Conservation (phyloP, 805 yeast species). For the Candida stauntonica region DNA sequence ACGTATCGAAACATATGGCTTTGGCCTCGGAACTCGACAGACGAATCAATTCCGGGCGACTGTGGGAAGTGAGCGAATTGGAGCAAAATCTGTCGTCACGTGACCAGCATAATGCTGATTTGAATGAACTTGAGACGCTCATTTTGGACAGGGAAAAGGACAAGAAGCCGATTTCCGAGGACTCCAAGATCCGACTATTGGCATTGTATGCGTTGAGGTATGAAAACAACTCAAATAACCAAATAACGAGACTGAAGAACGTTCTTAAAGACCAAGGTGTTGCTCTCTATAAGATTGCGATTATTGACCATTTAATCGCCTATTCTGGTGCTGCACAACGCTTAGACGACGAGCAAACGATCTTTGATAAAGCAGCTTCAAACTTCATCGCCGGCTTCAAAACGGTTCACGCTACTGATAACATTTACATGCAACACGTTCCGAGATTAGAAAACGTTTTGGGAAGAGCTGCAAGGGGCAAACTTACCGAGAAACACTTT, state of each 20-base stretch:
- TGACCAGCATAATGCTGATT: constrained; percentile 53
- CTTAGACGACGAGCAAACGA: constrained; percentile 30
- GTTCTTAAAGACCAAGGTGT: constrained; percentile 35
- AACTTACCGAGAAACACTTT: constrained; percentile 32
- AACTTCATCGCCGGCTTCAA: constrained; percentile 32
- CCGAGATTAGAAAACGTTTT: constrained; percentile 57
- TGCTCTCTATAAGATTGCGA: constrained; percentile 19
- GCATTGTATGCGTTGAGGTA: constrained; percentile 72
- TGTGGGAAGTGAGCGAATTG: constrained; percentile 85
- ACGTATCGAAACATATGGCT: constrained; percentile 89
- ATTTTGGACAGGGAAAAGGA: constrained; percentile 37
- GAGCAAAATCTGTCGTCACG: constrained; percentile 81
- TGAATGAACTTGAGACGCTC: constrained; percentile 50
- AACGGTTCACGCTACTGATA: constrained; percentile 44
- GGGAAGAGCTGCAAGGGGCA: constrained; percentile 33
- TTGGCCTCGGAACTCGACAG: constrained; percentile 83
- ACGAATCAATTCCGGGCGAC: constrained; percentile 53
- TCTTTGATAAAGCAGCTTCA: constrained; percentile 27
- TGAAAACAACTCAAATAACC: constrained; percentile 47
- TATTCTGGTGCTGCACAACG: constrained; percentile 43
- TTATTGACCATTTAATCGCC: constrained; percentile 38
- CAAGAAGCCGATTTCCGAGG: constrained; percentile 43
- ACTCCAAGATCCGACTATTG: constrained; percentile 65
- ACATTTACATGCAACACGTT: constrained; percentile 86
- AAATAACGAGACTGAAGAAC: constrained; percentile 35